A percentile compares a stretch with the other conserved stretches of the same genome.
phyloP scores from a whole-genome alignment of 306 rosid species.

The Rubus parviflorus region DNA sequence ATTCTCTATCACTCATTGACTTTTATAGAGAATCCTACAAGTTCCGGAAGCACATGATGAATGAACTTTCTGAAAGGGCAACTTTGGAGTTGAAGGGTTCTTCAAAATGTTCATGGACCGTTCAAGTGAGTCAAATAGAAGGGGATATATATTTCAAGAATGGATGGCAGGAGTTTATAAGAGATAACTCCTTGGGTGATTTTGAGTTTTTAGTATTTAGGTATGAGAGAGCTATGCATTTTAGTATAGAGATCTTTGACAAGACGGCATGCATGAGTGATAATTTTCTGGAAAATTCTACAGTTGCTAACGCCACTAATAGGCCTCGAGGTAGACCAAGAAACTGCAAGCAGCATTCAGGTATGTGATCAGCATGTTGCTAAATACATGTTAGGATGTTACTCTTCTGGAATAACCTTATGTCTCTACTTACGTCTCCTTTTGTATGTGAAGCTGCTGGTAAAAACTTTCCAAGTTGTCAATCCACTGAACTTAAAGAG shows the following conservation, averaged over 20 bases:
- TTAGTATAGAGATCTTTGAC: constrained; percentile 7
- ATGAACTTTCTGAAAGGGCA: constrained; percentile 9
- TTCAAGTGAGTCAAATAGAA: not conserved
- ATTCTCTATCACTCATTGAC: not conserved
- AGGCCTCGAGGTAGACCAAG: not conserved
- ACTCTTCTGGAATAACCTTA: not conserved
- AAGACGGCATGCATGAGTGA: not conserved
- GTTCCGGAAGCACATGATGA: not conserved
- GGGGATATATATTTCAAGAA: constrained; percentile 2
- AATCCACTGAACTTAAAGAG: not conserved
- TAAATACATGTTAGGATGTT: not conserved
- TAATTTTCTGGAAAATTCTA: not conserved
- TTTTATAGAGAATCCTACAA: constrained; percentile 14
- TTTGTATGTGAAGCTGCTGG: not conserved
- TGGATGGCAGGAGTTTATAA: constrained; percentile 23
- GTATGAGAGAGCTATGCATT: constrained; percentile 11
- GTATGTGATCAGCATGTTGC: not conserved
- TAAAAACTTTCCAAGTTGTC: not conserved
- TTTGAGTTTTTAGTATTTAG: constrained; percentile 8
- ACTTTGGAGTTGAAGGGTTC: not conserved
- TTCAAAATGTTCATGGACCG: constrained; percentile 8
- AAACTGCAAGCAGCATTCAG: not conserved
- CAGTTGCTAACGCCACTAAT: not conserved
- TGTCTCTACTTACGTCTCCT: not conserved
- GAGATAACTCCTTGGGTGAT: constrained; percentile 15